A percentile compares a stretch with the other conserved stretches of the same genome.
These are phyloP conservation scores for Pestalotiopsis sp. DNA, from an alignment of 2,329 filamentous ascomycete genomes.

Conservation along the genomic window DNA sequence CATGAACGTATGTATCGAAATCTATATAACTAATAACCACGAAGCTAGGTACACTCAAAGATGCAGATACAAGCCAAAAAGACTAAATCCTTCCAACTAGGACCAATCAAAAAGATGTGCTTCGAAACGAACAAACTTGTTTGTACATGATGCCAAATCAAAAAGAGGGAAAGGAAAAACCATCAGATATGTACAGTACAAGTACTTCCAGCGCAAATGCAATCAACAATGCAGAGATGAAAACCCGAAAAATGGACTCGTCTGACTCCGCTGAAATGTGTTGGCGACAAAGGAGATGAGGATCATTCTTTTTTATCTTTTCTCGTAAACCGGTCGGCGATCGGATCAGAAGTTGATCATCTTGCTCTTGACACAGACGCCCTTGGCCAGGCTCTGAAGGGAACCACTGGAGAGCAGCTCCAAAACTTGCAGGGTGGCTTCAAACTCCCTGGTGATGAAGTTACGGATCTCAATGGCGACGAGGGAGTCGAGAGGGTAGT, in stretches of 20 bases:
- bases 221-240: neutral
- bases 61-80: neutral
- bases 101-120: neutral
- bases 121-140: neutral
- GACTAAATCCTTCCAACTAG: neutral
- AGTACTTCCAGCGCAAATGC: constrained; percentile 4
- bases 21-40: constrained; percentile 5
- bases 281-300: neutral
- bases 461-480: constrained; percentile 53
- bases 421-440: constrained; percentile 55
- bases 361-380: constrained; percentile 50
- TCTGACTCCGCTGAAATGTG: neutral
- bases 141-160: neutral
- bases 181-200: constrained; percentile 2
- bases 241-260: neutral
- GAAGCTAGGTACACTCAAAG: neutral
- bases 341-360: constrained; percentile 30
- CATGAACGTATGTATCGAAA: neutral
- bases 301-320: neutral
- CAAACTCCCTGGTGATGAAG: constrained; percentile 51
- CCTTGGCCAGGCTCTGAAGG: constrained; percentile 50
- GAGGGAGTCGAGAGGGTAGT: constrained; percentile 49
- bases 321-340: neutral
- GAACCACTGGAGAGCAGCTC: constrained; percentile 56
- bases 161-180: neutral